Conservation (phyloP, 2,329 filamentous ascomycete genomes). For the Talaromyces sp. region DNA sequence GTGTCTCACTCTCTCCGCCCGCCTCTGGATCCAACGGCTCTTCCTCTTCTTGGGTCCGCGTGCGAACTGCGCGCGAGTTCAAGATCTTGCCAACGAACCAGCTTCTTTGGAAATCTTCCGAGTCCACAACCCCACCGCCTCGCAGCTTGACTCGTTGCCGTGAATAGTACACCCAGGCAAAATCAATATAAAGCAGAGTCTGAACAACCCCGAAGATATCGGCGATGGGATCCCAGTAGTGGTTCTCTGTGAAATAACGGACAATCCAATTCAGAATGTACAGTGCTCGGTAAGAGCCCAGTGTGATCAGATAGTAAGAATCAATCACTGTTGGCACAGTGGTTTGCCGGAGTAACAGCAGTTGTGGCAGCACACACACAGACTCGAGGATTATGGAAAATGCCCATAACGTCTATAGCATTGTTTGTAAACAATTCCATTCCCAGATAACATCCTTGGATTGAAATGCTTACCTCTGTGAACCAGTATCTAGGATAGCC, state of each 20-base stretch:
- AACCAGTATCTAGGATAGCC: conserved; percentile 36
- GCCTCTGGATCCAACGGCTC: conserved; percentile 30
- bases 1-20: conserved; percentile 21
- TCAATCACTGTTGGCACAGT: conserved; percentile 93
- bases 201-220: conserved; percentile 86
- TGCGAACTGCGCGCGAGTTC: conserved; percentile 42
- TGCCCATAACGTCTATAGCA: conserved; percentile 67
- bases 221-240: conserved; percentile 64
- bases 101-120: conserved; percentile 78
- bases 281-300: conserved; percentile 81
- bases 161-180: conserved; percentile 95
- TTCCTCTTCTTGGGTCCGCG: conserved; percentile 24
- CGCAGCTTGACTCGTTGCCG: conserved; percentile 91
- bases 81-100: conserved; percentile 80
- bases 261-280: conserved; percentile 92
- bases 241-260: conserved; percentile 57
- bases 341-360: conserved; percentile 89
- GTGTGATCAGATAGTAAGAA: conserved; percentile 86
- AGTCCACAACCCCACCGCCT: conserved; percentile 81
- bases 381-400: conserved; percentile 93
- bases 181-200: conserved; percentile 85
- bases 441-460: neutral
- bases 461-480: conserved; percentile 33
- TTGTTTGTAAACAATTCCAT: conserved; percentile 14
- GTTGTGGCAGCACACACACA: conserved; percentile 82